Percentiles rank a stretch among this genome's conserved stretches.
Evolutionary conservation across 805 yeast genomes (phyloP).

Genomic region (Kluyveromyces starmeri): DNA sequence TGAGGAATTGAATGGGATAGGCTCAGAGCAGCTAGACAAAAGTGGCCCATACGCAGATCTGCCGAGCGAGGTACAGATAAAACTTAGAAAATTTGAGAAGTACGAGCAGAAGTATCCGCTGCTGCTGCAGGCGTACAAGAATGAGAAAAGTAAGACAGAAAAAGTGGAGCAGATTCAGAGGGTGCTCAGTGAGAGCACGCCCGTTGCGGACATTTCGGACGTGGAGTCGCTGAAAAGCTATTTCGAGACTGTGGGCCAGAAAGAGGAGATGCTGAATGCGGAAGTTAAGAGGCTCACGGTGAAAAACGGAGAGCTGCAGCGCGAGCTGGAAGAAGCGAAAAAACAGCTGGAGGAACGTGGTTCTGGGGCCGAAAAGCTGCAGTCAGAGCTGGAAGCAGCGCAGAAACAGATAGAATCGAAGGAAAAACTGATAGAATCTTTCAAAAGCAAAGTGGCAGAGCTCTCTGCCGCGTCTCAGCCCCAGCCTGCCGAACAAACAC

Average conservation of each 20-base stretch:
- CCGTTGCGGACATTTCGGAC: slow-evolving; percentile 66
- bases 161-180: slow-evolving; percentile 57
- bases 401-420: slow-evolving; percentile 4
- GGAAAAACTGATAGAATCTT: slow-evolving; percentile 4
- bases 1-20: slow-evolving; percentile 18
- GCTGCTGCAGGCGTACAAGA: slow-evolving; percentile 74
- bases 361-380: slow-evolving; percentile 3
- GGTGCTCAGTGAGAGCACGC: slow-evolving; percentile 70
- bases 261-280: slow-evolving; percentile 48
- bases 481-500: background rate
- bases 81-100: slow-evolving; percentile 66
- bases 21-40: slow-evolving; percentile 17
- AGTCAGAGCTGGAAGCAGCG: slow-evolving; percentile 4
- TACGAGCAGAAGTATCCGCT: slow-evolving; percentile 89
- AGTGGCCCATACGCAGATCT: slow-evolving; percentile 31
- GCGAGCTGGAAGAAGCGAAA: slow-evolving; percentile 7
- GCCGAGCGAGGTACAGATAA: slow-evolving; percentile 49
- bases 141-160: slow-evolving; percentile 60
- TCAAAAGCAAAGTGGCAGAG: slow-evolving; percentile 8
- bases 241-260: slow-evolving; percentile 51
- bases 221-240: slow-evolving; percentile 62
- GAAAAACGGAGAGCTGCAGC: slow-evolving; percentile 14
- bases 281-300: slow-evolving; percentile 48
- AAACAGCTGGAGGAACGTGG: slow-evolving; percentile 13
- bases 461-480: slow-evolving; percentile 4